Percentiles rank a stretch among this genome's conserved stretches.
Conservation (phyloP, 208 protist genomes). For the Giardia duodenalis region DNA sequence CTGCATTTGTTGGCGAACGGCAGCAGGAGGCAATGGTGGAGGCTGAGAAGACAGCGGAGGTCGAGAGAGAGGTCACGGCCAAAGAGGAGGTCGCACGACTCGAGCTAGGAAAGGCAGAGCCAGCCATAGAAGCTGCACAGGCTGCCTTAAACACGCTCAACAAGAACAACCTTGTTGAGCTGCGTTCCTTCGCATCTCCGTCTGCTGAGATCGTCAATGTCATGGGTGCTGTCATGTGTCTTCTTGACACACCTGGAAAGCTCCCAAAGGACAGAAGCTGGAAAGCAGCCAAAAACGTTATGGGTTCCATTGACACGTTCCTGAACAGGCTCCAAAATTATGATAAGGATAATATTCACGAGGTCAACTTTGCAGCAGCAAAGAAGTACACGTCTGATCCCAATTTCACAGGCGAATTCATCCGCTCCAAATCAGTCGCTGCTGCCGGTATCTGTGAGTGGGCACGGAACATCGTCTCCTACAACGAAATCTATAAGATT, state of each 20-base stretch:
- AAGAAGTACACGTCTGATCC: background rate
- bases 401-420: slow-evolving; percentile 64
- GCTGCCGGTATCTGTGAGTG: slow-evolving; percentile 85
- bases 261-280: slow-evolving; percentile 73
- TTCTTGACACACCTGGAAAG: slow-evolving; percentile 65
- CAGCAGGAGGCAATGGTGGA: slow-evolving; percentile 73
- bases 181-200: slow-evolving; percentile 84
- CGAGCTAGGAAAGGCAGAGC: slow-evolving; percentile 65
- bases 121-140: slow-evolving; percentile 71
- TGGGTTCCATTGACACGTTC: slow-evolving; percentile 78
- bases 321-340: slow-evolving; percentile 69
- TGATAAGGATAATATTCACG: slow-evolving; percentile 80
- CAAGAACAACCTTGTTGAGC: slow-evolving; percentile 78
- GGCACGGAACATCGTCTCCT: slow-evolving; percentile 77
- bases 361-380: slow-evolving; percentile 38
- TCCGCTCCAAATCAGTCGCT: slow-evolving; percentile 72
- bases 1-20: slow-evolving; percentile 75
- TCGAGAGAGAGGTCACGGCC: slow-evolving; percentile 67
- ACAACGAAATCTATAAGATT: slow-evolving; percentile 78
- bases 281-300: slow-evolving; percentile 84
- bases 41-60: slow-evolving; percentile 76
- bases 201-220: slow-evolving; percentile 77
- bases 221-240: slow-evolving; percentile 72
- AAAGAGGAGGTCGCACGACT: slow-evolving; percentile 56
- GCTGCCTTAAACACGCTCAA: slow-evolving; percentile 84